Evolutionary conservation across 352 stramenopile species (phyloP), one percentile per base, ranked within the genome.

Genomic region (Phytopythium kandeliae): DNA sequence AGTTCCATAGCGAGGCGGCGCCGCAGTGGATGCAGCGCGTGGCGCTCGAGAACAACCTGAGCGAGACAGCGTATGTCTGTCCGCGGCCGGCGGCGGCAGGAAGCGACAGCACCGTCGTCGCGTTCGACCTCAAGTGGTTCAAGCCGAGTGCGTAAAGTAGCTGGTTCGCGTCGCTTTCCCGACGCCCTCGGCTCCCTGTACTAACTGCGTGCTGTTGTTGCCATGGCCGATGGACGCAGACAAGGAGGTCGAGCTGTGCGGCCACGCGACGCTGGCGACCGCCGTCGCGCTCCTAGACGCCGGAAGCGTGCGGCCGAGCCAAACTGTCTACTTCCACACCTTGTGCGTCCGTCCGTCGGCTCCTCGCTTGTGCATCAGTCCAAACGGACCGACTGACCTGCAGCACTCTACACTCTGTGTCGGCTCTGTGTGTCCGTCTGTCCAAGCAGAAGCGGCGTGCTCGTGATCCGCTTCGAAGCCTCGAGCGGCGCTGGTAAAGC

Each of bases 11-110:
- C 10, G 0, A 49, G 0, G 44, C 17, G 0, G 69, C 59, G 8
- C 42, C 57, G 2, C 19, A 63, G 19, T 86, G 74, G 74, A 88
- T 88, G 77, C 71, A 81, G 38, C 68, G 59, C 12, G 84, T 98
- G 21, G 91, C 85, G 22, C 74, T 74, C 46, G 88, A 98, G 63
- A 96, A 96, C 54, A 97, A 97, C 57, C 57, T 97, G 22, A 89
- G 79, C 31, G 88, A 98, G 63, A 98, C 94, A 16, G 91, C 89
- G 13, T 98, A 89, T 65, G 59, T 91, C 52, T 85, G 66, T 16
- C 62, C 40, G 31, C 60, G 67, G 15, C 30, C 48, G 22, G 46
- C 33, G 19, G 46, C 17, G 42, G 37, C 7, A n/a, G 37, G 48
- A 37, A 55, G 16, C 10, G 17, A 37, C 11, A 41, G 44, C 3